Base-by-base conservation (phyloP, 306 rosid genomes). In the Begonia peltatifolia region DNA sequence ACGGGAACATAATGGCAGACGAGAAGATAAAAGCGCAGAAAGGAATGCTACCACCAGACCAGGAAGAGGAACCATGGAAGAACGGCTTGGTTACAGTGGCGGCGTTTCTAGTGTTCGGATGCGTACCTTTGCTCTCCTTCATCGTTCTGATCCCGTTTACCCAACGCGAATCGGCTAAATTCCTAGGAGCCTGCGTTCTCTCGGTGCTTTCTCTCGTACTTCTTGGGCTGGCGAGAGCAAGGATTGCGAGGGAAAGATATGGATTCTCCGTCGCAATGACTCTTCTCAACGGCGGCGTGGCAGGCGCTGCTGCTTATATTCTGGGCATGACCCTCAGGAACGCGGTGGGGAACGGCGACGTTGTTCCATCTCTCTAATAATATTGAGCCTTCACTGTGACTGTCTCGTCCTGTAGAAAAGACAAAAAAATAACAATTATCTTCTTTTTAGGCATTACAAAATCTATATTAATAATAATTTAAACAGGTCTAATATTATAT, bases 51-150 rank as follows among this genome's bases (percentile, higher is more conserved):
- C 73, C 68, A 4, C 65, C 78, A 3, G 73, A 72, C 2, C 47
- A 70, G 51, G 79, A 75, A 61, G 82, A 63, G 41, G 67, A 73
- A 67, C 83, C 92, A 0, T 74, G 84, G 83, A 82, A 74, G 77
- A 72, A 70, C 35, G 83, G 79, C n/a, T 59, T 74, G 2, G 59
- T 71, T 5, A 79, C 82, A 1, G 76, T 76, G 50, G 69, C 54
- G 10, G 64, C 87, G 15, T 79, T 76, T 67, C 65, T 74, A 41
- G 13, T 68, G 8, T 79, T 81, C 47, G 84, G 95, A 51, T 58
- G 68, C 22, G 42, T 61, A 38, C 82, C 84, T 17, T 60, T 81
- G 9, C 79, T 72, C 11, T 69, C 90, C 6, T 74, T 78, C 72
- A 72, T 84, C 58, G 8, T 84, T 59, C 84, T 81, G 41, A 70